A percentile compares a stretch with the other conserved stretches of the same genome.
Evolutionary conservation across 2,329 filamentous ascomycete species (phyloP).

Genomic region (Endothia cerciana): DNA sequence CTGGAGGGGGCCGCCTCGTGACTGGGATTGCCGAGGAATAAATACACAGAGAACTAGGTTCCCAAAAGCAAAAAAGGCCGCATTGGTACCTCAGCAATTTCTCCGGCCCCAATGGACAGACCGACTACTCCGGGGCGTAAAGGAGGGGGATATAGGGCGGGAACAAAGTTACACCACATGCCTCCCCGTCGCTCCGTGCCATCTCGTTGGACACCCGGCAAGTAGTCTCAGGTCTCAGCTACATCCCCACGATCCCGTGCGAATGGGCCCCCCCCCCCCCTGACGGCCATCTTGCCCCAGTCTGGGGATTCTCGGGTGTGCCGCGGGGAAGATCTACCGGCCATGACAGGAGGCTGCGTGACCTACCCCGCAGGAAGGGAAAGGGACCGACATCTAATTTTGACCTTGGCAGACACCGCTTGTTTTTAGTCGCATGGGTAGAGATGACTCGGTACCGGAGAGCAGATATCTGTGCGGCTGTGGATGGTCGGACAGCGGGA

Average conservation of each 20-base stretch:
- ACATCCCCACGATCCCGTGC: neutral
- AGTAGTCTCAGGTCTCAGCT: neutral
- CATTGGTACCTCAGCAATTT: neutral
- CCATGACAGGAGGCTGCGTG: neutral
- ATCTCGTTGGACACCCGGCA: neutral
- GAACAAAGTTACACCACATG: conserved; percentile 7
- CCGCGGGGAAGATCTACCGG: conserved; percentile 5
- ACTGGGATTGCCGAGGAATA: neutral
- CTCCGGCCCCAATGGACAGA: neutral
- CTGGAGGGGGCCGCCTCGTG: neutral
- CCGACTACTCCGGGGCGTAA: neutral
- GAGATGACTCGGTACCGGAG: no score
- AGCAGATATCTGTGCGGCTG: no score
- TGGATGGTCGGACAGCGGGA: no score
- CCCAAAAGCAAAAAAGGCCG: no score
- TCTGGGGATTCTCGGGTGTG: conserved; percentile 1
- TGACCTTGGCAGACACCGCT: neutral
- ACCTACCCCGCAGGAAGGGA: neutral
- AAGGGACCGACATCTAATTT: neutral
- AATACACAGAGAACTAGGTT: neutral
- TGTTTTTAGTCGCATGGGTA: no score
- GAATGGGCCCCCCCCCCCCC: neutral
- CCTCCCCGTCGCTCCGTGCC: neutral
- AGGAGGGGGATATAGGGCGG: neutral
- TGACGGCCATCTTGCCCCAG: neutral